Conservation (phyloP, 805 yeast species). For the Priceomyces carsonii region DNA sequence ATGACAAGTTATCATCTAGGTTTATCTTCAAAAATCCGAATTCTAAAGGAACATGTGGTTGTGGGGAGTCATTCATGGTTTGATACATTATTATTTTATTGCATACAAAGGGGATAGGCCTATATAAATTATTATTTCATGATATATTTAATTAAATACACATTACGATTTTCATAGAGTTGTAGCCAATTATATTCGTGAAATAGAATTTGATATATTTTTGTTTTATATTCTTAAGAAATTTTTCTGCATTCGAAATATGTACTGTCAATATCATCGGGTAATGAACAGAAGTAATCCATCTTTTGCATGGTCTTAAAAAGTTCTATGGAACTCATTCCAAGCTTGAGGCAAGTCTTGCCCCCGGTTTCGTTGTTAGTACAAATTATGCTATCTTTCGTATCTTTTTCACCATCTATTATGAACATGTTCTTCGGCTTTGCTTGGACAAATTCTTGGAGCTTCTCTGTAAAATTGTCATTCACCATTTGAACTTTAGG, state of each 20-base stretch:
- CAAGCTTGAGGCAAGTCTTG: slow-evolving; percentile 48
- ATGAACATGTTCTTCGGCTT: slow-evolving; percentile 36
- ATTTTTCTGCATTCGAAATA: slow-evolving; percentile 54
- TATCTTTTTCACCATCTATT: slow-evolving; percentile 43
- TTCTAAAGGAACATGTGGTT: slow-evolving; percentile 97
- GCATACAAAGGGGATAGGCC: neutral
- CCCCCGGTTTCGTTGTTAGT: slow-evolving; percentile 45
- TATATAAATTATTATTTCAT: slow-evolving; percentile 1
- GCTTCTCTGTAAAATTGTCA: slow-evolving; percentile 14
- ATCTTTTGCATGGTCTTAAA: slow-evolving; percentile 51
- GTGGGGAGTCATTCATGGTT: slow-evolving; percentile 98
- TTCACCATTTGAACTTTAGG: slow-evolving; percentile 14
- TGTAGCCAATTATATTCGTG: neutral
- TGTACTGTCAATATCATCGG: slow-evolving; percentile 49
- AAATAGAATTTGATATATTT: neutral
- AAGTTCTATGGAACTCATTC: slow-evolving; percentile 39
- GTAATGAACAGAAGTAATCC: slow-evolving; percentile 52
- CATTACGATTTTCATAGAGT: neutral
- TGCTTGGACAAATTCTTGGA: slow-evolving; percentile 28
- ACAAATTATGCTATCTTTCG: slow-evolving; percentile 45
- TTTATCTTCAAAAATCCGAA: slow-evolving; percentile 95
- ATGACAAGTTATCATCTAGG: slow-evolving; percentile 84
- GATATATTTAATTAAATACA: neutral
- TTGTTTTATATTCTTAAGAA: slow-evolving; percentile 1
- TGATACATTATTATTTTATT: slow-evolving; percentile 24